A percentile compares a stretch with the other conserved stretches of the same genome.
Conservation (phyloP, 108 stramenopile species). For the Licmophora abbreviata region DNA sequence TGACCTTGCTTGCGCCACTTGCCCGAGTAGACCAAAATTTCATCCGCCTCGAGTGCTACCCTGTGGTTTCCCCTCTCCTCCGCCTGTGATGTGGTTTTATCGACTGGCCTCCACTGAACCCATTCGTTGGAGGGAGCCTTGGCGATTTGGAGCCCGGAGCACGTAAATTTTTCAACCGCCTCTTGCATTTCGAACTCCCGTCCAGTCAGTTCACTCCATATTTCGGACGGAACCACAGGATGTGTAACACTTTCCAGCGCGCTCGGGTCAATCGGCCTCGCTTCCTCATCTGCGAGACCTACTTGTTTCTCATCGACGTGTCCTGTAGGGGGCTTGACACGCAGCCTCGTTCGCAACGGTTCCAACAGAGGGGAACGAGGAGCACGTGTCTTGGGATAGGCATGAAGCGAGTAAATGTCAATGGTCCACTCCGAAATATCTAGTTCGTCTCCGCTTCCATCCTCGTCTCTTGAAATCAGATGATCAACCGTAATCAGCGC, state of each 20-base stretch:
- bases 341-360: too few species aligned
- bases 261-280: too few species aligned
- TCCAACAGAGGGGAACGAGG: too few species aligned
- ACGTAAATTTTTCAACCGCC: conserved; percentile 30
- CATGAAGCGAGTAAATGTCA: too few species aligned
- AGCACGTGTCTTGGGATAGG: too few species aligned
- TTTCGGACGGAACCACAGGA: conserved; percentile 50
- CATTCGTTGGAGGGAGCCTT: conserved; percentile 9
- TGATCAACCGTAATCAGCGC: too few species aligned
- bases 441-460: too few species aligned
- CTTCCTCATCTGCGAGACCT: too few species aligned
- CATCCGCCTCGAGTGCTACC: conserved; percentile 12
- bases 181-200: conserved; percentile 50
- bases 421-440: too few species aligned
- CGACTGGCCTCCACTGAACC: conserved; percentile 53
- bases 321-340: too few species aligned
- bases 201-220: conserved; percentile 47
- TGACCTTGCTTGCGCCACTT: conserved; percentile 37
- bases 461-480: too few species aligned
- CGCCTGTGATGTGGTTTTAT: conserved; percentile 30
- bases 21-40: conserved; percentile 57
- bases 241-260: conserved; percentile 7
- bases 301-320: too few species aligned
- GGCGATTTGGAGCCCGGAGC: conserved; percentile 45
- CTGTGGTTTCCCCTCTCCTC: conserved; percentile 14